These are phyloP conservation scores for Physcia stellaris DNA, from an alignment of 495 filamentous ascomycete genomes.

Conservation along the genomic window DNA sequence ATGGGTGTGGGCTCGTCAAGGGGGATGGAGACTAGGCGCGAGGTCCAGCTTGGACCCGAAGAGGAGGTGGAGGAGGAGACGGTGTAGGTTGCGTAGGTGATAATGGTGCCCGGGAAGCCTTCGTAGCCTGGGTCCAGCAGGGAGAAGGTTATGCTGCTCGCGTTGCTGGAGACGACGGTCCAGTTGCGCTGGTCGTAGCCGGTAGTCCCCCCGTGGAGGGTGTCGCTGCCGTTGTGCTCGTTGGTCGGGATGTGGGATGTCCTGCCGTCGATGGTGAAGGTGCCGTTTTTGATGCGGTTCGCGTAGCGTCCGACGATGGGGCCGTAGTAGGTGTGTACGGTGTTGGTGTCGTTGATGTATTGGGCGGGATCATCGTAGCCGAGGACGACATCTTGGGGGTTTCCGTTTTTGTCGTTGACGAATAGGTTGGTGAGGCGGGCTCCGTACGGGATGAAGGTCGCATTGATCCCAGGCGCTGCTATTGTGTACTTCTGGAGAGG, in stretches of 20 bases:
- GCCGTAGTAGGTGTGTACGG: slow-evolving; percentile 61
- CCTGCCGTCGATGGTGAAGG: slow-evolving; percentile 54
- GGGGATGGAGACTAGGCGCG: slow-evolving; percentile 45
- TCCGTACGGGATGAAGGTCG: slow-evolving; percentile 65
- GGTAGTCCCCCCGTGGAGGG: slow-evolving; percentile 67
- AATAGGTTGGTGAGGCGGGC: slow-evolving; percentile 62
- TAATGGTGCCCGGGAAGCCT: slow-evolving; percentile 69
- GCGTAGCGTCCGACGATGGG: slow-evolving; percentile 70
- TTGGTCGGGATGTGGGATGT: slow-evolving; percentile 55
- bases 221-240: slow-evolving; percentile 56
- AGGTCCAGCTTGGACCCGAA: slow-evolving; percentile 31
- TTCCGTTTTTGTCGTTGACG: slow-evolving; percentile 57
- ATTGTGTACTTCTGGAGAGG: slow-evolving; percentile 57
- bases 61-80: slow-evolving; percentile 25
- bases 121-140: slow-evolving; percentile 60
- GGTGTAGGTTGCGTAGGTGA: slow-evolving; percentile 66
- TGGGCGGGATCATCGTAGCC: slow-evolving; percentile 68
- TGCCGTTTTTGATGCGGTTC: slow-evolving; percentile 78
- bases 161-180: slow-evolving; percentile 53
- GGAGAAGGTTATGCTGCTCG: slow-evolving; percentile 61
- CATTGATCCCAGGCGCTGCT: slow-evolving; percentile 54
- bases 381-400: slow-evolving; percentile 51
- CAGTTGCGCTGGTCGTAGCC: slow-evolving; percentile 79
- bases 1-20: slow-evolving; percentile 69
- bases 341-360: slow-evolving; percentile 51